phyloP scores from a whole-genome alignment of 768 basidiomycete genomes.

The Xerocomus brunneocitrinus region DNA sequence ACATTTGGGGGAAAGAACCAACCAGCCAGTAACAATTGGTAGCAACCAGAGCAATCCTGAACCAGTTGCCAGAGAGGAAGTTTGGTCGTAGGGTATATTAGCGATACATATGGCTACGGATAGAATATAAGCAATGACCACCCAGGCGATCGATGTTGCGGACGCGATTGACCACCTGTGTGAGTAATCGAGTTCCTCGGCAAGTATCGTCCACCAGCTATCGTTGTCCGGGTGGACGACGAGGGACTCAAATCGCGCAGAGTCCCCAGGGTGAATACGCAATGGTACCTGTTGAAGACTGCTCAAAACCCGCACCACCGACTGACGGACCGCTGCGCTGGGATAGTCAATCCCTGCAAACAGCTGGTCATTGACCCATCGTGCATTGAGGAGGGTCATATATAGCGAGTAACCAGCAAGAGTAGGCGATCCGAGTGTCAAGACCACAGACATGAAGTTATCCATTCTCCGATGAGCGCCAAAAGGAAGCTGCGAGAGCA shows the following conservation, averaged over 20 bases:
- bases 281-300: slow-evolving; percentile 32
- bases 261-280: slow-evolving; percentile 23
- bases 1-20: slow-evolving; percentile 38
- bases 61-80: slow-evolving; percentile 29
- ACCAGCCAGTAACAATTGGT: slow-evolving; percentile 38
- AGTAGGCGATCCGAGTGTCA: slow-evolving; percentile 42
- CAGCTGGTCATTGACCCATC: slow-evolving; percentile 23
- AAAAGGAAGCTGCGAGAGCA: slow-evolving; percentile 49
- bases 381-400: not conserved
- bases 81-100: slow-evolving; percentile 6
- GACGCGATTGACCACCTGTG: slow-evolving; percentile 40
- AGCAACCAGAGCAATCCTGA: slow-evolving; percentile 44
- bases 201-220: slow-evolving; percentile 35
- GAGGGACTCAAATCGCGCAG: slow-evolving; percentile 25
- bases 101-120: slow-evolving; percentile 12
- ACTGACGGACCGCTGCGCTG: not conserved
- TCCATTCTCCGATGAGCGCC: slow-evolving; percentile 37
- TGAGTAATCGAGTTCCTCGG: slow-evolving; percentile 32
- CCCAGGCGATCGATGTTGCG: slow-evolving; percentile 39
- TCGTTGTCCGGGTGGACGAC: slow-evolving; percentile 41
- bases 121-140: slow-evolving; percentile 38
- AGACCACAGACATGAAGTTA: slow-evolving; percentile 38
- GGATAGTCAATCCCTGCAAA: slow-evolving; percentile 31
- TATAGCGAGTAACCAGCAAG: slow-evolving; percentile 40
- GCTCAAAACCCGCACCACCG: slow-evolving; percentile 31